Conservation (phyloP, 805 yeast genomes). For the Brettanomyces custersianus region DNA sequence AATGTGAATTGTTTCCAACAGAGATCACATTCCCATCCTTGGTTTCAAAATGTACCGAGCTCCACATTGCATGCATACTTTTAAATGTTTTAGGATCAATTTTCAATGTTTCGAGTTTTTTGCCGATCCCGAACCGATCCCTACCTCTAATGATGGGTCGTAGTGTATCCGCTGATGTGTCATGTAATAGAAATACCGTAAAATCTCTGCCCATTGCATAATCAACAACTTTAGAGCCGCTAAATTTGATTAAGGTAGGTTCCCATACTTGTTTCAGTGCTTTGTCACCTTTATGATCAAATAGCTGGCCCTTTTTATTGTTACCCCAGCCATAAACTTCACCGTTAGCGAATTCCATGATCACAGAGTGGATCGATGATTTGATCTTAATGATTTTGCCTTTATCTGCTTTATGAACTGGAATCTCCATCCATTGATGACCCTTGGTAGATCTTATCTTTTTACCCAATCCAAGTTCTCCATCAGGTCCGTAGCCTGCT, state of each 20-base stretch:
- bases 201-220: constrained; percentile 51
- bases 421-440: not conserved
- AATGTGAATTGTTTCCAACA: constrained; percentile 69
- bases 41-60: constrained; percentile 50
- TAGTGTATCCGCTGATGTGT: not conserved
- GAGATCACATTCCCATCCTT: constrained; percentile 28
- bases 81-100: constrained; percentile 4
- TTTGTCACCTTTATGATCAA: constrained; percentile 10
- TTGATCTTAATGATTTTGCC: constrained; percentile 9
- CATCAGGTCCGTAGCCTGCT: constrained; percentile 60
- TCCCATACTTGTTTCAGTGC: constrained; percentile 16
- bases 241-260: constrained; percentile 11
- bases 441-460: not conserved
- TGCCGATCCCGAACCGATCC: not conserved
- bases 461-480: constrained; percentile 60
- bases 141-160: constrained; percentile 1
- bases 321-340: constrained; percentile 60
- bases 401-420: not conserved
- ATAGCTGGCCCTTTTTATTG: constrained; percentile 52
- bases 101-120: not conserved
- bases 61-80: constrained; percentile 60
- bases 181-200: constrained; percentile 24
- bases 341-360: constrained; percentile 32
- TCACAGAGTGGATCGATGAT: constrained; percentile 39
- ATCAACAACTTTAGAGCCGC: constrained; percentile 7